Conservation (phyloP, 176 grass and related monocot species). For the Phoenix roebelenii region DNA sequence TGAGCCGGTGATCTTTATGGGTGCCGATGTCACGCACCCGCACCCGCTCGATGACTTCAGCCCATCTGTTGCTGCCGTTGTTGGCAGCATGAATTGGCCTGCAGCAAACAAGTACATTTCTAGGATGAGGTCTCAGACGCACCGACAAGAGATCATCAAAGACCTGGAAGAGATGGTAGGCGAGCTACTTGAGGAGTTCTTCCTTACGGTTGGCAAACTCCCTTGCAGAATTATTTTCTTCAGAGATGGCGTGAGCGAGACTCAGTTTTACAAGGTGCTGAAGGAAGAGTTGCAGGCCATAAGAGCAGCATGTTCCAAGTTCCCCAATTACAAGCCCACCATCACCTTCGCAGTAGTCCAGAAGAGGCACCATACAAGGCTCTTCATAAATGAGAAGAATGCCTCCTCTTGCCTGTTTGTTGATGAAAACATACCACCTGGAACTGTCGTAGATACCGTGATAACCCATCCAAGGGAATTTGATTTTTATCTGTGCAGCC, state of each 20-base stretch:
- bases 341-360: slow-evolving; percentile 83
- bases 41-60: slow-evolving; percentile 85
- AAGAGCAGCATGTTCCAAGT: slow-evolving; percentile 31
- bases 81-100: slow-evolving; percentile 91
- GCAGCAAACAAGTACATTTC: slow-evolving; percentile 81
- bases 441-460: slow-evolving; percentile 83
- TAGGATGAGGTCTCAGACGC: slow-evolving; percentile 94
- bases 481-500: slow-evolving; percentile 85
- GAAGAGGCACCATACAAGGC: slow-evolving; percentile 89
- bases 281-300: slow-evolving; percentile 82
- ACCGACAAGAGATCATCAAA: slow-evolving; percentile 87
- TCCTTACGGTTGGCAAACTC: slow-evolving; percentile 49
- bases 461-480: slow-evolving; percentile 92
- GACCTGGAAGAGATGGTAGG: slow-evolving; percentile 54
- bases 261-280: slow-evolving; percentile 74
- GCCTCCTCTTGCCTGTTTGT: slow-evolving; percentile 22
- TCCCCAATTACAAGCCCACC: slow-evolving; percentile 48
- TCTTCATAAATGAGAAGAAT: slow-evolving; percentile 49
- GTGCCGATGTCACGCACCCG: slow-evolving; percentile 88
- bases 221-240: slow-evolving; percentile 85
- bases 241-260: slow-evolving; percentile 87
- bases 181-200: slow-evolving; percentile 75
- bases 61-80: slow-evolving; percentile 78
- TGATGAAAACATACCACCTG: slow-evolving; percentile 82
- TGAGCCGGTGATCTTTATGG: slow-evolving; percentile 89